Evolutionary conservation across 257 asterid genomes (phyloP).

Genomic region (Solanum raphanifolium): DNA sequence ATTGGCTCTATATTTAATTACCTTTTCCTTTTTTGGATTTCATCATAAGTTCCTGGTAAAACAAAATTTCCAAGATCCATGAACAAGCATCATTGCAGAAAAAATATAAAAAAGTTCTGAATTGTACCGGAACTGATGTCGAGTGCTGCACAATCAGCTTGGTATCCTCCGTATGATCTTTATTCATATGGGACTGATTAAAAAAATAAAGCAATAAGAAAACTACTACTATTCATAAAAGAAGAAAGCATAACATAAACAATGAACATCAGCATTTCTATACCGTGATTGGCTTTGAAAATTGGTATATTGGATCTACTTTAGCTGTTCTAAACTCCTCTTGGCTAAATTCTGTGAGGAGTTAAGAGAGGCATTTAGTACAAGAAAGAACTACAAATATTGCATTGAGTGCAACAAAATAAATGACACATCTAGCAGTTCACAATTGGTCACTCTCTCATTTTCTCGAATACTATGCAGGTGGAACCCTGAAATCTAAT

Average conservation of each 20-base stretch:
- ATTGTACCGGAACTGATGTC: constrained; percentile 71
- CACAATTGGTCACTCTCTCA: background rate
- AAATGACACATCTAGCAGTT: background rate
- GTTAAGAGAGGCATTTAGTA: background rate
- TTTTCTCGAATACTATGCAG: background rate
- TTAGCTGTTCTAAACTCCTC: constrained; percentile 65
- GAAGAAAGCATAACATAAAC: background rate
- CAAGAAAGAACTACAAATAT: constrained; percentile 3
- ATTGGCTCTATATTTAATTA: background rate
- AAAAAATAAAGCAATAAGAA: background rate
- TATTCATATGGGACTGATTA: constrained; percentile 91
- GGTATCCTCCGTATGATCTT: constrained; percentile 87
- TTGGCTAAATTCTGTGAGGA: constrained; percentile 57
- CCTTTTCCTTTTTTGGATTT: background rate
- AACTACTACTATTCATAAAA: background rate
- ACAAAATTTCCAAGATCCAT: background rate
- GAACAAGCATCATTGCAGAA: background rate
- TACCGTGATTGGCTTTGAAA: constrained; percentile 82
- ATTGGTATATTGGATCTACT: constrained; percentile 85
- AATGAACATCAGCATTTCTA: constrained; percentile 1
- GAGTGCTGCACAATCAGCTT: constrained; percentile 74
- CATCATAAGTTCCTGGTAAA: background rate
- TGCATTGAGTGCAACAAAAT: background rate
- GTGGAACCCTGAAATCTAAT: background rate
- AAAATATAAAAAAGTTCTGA: background rate